Evolutionary conservation across 2,329 filamentous ascomycete species (phyloP).

Genomic region (Aspergillus ochraceus): DNA sequence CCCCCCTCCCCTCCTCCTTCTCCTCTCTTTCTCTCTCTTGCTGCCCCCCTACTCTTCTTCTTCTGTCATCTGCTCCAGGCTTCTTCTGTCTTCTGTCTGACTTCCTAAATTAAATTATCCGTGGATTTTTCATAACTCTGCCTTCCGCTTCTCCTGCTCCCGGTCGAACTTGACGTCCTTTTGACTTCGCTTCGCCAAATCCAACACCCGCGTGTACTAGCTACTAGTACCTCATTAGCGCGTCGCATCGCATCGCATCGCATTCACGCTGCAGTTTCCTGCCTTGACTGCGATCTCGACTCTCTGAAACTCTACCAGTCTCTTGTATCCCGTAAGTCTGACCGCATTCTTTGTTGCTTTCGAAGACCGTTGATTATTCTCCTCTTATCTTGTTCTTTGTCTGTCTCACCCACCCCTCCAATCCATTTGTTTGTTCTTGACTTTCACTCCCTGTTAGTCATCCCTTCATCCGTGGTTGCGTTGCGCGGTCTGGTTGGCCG

Average conservation of each 20-base stretch:
- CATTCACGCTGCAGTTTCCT: slow-evolving; percentile 17
- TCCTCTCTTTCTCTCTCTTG: slow-evolving; percentile 4
- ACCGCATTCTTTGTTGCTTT: neutral
- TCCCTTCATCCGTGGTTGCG: slow-evolving; percentile 9
- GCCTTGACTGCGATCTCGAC: slow-evolving; percentile 7
- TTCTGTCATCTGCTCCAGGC: slow-evolving; percentile 4
- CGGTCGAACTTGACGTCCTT: slow-evolving; percentile 6
- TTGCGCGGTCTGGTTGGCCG: slow-evolving; percentile 13
- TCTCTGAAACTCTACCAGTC: neutral
- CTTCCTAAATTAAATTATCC: neutral
- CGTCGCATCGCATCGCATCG: slow-evolving; percentile 23
- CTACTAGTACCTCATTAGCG: slow-evolving; percentile 15
- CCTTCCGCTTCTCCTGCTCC: neutral
- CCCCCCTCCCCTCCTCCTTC: slow-evolving; percentile 6
- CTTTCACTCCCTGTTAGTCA: slow-evolving; percentile 1
- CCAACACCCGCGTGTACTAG: slow-evolving; percentile 17
- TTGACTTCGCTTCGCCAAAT: slow-evolving; percentile 1
- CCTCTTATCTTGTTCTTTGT: neutral
- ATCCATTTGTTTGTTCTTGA: neutral
- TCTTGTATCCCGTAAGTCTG: slow-evolving; percentile 17
- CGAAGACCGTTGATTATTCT: neutral
- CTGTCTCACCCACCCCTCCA: neutral
- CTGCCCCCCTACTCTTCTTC: slow-evolving; percentile 8
- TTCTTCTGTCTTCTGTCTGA: neutral
- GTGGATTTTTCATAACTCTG: neutral